These are phyloP conservation scores for Aspergillus ustus DNA, from an alignment of 2,329 filamentous ascomycete species.

Conservation along the genomic window DNA sequence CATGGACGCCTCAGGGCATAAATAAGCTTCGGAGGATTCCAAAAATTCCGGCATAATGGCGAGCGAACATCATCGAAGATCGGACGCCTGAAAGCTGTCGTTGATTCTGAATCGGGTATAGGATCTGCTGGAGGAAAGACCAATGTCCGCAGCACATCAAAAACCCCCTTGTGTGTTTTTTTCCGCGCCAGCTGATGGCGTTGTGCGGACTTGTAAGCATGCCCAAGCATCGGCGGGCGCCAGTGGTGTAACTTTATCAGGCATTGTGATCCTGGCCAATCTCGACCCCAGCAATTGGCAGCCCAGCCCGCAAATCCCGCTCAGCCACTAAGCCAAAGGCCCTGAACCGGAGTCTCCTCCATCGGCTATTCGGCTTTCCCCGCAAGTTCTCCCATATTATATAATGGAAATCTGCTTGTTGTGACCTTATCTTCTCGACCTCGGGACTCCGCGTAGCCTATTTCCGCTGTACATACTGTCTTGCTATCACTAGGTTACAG, in stretches of 20 bases:
- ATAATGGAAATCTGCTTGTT: background rate
- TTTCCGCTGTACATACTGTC: background rate
- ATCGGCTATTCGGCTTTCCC: slow-evolving; percentile 14
- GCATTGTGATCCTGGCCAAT: background rate
- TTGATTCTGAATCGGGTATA: background rate
- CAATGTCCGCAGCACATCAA: background rate
- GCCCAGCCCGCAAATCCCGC: background rate
- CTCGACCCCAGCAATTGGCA: background rate
- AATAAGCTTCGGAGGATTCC: background rate
- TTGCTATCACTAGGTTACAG: background rate
- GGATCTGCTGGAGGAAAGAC: background rate
- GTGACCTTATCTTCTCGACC: background rate
- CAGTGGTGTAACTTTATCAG: background rate
- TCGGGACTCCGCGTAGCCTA: background rate
- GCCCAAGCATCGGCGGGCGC: background rate
- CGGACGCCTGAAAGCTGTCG: background rate
- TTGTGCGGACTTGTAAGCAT: background rate
- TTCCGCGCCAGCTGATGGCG: background rate
- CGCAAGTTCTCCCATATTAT: slow-evolving; percentile 7
- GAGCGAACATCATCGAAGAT: background rate
- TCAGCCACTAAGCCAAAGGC: background rate
- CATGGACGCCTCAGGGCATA: background rate
- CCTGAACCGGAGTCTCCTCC: background rate
- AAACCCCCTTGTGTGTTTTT: background rate
- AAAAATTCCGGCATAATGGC: slow-evolving; percentile 7